phyloP scores from a whole-genome alignment of 768 basidiomycete genomes.

The Leucosporidium yakuticum region DNA sequence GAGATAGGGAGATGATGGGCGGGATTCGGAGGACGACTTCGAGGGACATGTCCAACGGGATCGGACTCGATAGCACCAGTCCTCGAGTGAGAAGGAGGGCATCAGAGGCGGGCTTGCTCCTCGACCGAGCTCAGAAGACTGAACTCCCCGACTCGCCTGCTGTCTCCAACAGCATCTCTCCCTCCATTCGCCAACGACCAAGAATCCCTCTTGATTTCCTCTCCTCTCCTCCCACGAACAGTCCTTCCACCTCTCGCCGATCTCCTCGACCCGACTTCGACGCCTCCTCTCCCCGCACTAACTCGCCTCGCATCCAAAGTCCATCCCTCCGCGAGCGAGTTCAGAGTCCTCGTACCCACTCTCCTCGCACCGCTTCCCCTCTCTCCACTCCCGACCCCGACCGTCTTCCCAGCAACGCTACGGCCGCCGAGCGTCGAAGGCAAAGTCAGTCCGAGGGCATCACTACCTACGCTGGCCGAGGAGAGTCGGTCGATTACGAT shows the following conservation, averaged over 20 bases:
- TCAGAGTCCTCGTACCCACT: background rate
- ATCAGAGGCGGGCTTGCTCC: too few relatives aligned
- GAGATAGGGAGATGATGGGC: background rate
- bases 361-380: background rate
- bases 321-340: background rate
- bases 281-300: background rate
- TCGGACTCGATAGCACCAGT: background rate
- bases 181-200: background rate
- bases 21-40: background rate
- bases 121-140: too few relatives aligned
- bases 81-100: background rate
- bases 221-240: background rate
- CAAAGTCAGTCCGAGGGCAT: background rate
- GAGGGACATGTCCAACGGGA: background rate
- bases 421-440: background rate
- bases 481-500: background rate
- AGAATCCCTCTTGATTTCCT: constrained; percentile 1
- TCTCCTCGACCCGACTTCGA: too few relatives aligned
- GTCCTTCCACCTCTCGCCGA: too few relatives aligned
- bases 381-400: background rate
- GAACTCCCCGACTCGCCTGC: too few relatives aligned
- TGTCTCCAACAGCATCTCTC: background rate
- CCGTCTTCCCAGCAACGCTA: background rate
- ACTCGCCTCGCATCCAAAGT: background rate
- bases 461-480: background rate